Base-by-base conservation (phyloP, 768 basidiomycete species). In the Naganishia antarctica region DNA sequence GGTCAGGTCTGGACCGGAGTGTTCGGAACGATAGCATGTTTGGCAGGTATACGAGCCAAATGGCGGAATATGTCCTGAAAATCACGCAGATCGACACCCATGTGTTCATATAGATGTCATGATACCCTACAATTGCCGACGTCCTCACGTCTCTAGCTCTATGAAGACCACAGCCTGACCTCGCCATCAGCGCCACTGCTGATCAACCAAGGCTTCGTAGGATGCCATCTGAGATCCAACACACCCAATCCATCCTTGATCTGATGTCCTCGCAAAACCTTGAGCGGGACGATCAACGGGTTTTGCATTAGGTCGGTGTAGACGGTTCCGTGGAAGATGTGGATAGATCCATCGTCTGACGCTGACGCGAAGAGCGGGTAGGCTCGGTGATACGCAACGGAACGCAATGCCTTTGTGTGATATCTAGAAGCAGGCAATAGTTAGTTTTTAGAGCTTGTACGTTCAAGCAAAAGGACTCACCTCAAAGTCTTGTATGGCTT, bases 401-500 rank as follows among this genome's bases (percentile, higher is more conserved):
- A 88, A 63, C 96, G 89, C 64, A 99, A 88, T 26, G 96, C 96
- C 67, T 88, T 87, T 4, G 88, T 81, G 79, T 99, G 96, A 77
- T 98, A 98, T 66, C 92, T 94, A 37, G 13, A 25, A 34, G 44
- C 28, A 29, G 4, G 43, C 34, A 41, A 43, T 32, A 31, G 21
- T 28, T 43, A 21, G 43, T 28, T 41, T 23, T 11, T 11, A 49
- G 11, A 26, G 25, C 8, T 11, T 51, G 29, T 28, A 31, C 12
- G 29, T 31, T 12, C n/a, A 8, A 7, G 9, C 25, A 64, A 59
- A 64, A 43, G 43, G 41, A 78, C 82, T 69, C 77, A 90, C 91
- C 91, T 85, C 70, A 99, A 80, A 61, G 96, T 85, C 80, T 96
- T 97, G 83, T 94, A 99, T 0, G 96, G 96, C 77, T 94, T 96